Conservation (phyloP, 345 rosid species). For the Euphorbia lathyris region DNA sequence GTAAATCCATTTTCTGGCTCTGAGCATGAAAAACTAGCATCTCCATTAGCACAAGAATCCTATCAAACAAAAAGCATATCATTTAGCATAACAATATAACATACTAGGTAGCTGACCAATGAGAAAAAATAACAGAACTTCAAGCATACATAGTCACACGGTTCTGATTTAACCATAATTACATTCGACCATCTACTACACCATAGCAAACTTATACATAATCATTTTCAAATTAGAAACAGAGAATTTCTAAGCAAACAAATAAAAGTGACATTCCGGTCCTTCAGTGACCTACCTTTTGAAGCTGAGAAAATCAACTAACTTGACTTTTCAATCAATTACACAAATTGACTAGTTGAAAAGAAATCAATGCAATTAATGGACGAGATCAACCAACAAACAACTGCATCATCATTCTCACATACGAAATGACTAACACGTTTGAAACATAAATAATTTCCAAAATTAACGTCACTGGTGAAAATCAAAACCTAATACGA, state of each 20-base stretch:
- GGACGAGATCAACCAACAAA: background rate
- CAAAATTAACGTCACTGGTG: background rate
- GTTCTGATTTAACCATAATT: background rate
- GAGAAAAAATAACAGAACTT: background rate
- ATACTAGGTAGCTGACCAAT: background rate
- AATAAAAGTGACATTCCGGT: background rate
- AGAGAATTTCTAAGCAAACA: background rate
- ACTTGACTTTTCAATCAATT: background rate
- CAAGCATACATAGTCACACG: background rate
- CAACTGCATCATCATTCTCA: background rate
- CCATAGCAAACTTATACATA: background rate
- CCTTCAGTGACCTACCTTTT: background rate
- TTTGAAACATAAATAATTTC: background rate
- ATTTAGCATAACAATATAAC: background rate
- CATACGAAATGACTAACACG: background rate
- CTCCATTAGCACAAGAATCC: slow-evolving; percentile 54
- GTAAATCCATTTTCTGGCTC: slow-evolving; percentile 47
- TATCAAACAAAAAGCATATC: slow-evolving; percentile 19
- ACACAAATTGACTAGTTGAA: background rate
- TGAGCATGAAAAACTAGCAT: slow-evolving; percentile 36
- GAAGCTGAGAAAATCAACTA: background rate
- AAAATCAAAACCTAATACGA: background rate
- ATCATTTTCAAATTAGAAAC: background rate
- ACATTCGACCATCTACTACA: background rate
- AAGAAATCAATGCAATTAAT: background rate